Base-by-base conservation (phyloP, 106 monocot genomes). In the Narthecium ossifragum region DNA sequence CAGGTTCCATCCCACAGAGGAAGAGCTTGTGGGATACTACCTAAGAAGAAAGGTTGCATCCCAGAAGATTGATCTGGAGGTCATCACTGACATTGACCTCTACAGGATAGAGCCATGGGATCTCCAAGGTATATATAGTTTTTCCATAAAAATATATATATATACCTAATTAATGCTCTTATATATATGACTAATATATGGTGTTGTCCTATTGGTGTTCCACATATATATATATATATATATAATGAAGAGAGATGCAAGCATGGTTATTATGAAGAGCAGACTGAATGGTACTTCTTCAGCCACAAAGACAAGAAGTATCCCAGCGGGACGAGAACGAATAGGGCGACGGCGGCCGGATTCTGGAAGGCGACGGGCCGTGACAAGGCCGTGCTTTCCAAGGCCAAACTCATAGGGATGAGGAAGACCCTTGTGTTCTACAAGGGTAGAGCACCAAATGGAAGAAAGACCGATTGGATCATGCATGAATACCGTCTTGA, bases 81-180 rank as follows among this genome's bases (percentile, higher is more conserved):
- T 93, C 47, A 93, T 93, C 31, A 59, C 57, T 18, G 93, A 93
- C 34, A 53, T 93, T 29, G 93, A 93, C 60, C 88, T 93, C 46
- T 93, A 93, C 61, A 76, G 75, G 37, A 88, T 93, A 4, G 93
- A 93, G 50, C 93, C 93, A 48, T 93, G 93, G 93, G 88, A 93
- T 71, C 93, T 93, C 46, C 78, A 82, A 85, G 85, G 93, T 88
- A 13, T 7, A 50, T 59, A 18, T 3, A 34, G 22, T 26, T 69
- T 13, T 28, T 43, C 4, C 14, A 17, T 43, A 18, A 43, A 4
- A 13, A 43, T 17, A 17, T 43, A 0, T 43, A 39, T 39, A 39
- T 3, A 39, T 15, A 39, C 15, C 15, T 9, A 11, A 39, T 39
- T 39, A 15, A 39, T 9, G 15, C 39, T 1, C 39, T 15, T 39